Base-by-base conservation (phyloP, 495 filamentous ascomycete species). In the Aspergillus diversus region DNA sequence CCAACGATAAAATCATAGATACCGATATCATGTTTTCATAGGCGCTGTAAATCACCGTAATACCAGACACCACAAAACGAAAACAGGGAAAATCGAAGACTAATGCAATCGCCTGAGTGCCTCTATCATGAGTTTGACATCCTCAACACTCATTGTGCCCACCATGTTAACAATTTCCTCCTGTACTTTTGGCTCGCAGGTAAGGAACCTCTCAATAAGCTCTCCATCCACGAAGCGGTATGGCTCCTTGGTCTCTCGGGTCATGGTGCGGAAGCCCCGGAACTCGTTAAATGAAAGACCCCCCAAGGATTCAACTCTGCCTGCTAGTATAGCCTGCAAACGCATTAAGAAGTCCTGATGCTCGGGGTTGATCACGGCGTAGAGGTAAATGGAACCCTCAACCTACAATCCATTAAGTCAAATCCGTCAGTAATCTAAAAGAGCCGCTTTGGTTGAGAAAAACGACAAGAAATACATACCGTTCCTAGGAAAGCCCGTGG, bases 211-310 rank as follows among this genome's bases (percentile, higher is more conserved):
- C 74, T 97, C 93, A 32, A 99, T 80, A 55, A 98, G 76, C 70
- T 98, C 95, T 0, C 93, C 95, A 69, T 99, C 95, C 48, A 98
- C 86, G 69, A 98, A 97, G 7, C 95, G 83, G 64, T 85, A 89
- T 1, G 96, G 95, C 59, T 90, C 91, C 5, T 90, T 87, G 0
- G 84, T 84, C 55, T 89, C 87, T 43, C 90, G 79, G 31, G 89
- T 87, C 35, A 81, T 77, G 27, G 85, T 92, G 50, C 85, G 83
- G 75, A 94, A 96, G 0, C 89, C 90, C 21, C 95, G 86, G 74
- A 90, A 99, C 5, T 78, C 79, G 54, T 84, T 84, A 74, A 96
- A 97, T 0, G 89, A 80, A 12, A 97, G 81, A 34, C 83, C 72
- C 1, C 93, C 93, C 0, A 87, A 81, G 2, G 86, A 87, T 49